Percentiles rank a stretch among this genome's conserved stretches.
phyloP scores from a whole-genome alignment of 305 asterid species.

The Plantago coronopus region DNA sequence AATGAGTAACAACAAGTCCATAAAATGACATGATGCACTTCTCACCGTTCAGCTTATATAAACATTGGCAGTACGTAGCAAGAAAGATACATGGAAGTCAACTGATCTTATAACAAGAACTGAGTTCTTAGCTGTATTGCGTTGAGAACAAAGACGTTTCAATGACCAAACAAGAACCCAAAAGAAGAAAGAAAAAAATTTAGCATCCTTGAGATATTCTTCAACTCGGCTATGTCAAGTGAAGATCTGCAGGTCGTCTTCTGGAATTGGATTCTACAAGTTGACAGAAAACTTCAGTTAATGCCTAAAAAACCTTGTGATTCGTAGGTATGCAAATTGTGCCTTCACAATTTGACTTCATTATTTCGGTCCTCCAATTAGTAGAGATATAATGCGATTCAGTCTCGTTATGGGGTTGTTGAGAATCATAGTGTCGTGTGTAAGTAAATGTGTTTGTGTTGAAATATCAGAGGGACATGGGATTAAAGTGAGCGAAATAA shows the following conservation, averaged over 20 bases:
- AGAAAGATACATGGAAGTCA: background rate
- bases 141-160: background rate
- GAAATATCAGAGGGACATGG: too few relatives aligned
- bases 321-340: background rate
- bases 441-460: too few relatives aligned
- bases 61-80: too few relatives aligned
- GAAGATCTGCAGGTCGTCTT: background rate
- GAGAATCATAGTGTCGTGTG: too few relatives aligned
- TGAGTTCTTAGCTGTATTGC: background rate
- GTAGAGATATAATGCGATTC: too few relatives aligned
- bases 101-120: background rate
- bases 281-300: background rate
- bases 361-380: too few relatives aligned
- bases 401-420: too few relatives aligned
- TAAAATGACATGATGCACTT: too few relatives aligned
- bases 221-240: conserved; percentile 11
- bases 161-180: background rate
- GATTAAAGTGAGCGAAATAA: too few relatives aligned
- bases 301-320: background rate
- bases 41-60: too few relatives aligned
- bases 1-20: too few relatives aligned
- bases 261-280: background rate
- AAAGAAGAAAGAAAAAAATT: background rate
- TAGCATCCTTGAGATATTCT: background rate
- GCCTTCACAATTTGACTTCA: too few relatives aligned